Evolutionary conservation across 2,329 filamentous ascomycete genomes (phyloP), one percentile per base, ranked within the genome.

Genomic region (Elsinoe batatas): DNA sequence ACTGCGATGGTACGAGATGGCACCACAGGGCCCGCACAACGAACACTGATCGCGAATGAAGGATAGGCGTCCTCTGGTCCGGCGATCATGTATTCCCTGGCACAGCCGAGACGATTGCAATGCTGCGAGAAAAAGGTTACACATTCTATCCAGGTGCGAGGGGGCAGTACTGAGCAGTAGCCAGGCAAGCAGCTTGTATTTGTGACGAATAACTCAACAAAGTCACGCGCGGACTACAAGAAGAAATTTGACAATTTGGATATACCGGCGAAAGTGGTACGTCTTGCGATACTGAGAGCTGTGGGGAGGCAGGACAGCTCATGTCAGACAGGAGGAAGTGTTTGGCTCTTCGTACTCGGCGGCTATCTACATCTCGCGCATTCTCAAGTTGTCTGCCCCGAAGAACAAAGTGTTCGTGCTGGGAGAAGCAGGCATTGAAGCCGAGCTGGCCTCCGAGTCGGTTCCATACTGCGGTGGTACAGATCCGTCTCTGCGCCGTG

Each of bases 131-230:
- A 57, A 87, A 82, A 82, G 89, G 90, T 91, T 5, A 65, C 36
- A n/a, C 11, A 10, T 3, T 2, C 35, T 3, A 2, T 11, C 35
- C 3, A 12, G 12, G 10, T 15, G 15, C n/a, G n/a, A 13, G n/a
- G 20, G 5, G n/a, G 18, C 15, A 11, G 51, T 44, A 40, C 53
- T 58, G 44, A 57, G 32, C 5, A 11, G 2, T 20, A 11, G 8
- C 37, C 60, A 93, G 91, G 88, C 67, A 98, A 98, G 72, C 85
- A 85, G 68, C 80, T 93, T 33, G 84, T 98, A 55, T 98, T 98
- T 68, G 93, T 98, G 53, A 98, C 93, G 38, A 98, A 98, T 75
- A 98, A 98, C 76, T 96, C 90, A 67, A 97, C 93, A 57, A 98
- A 98, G 70, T 95, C 91, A 10, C 86, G 93, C 56, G 76, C 80